Conservation (phyloP, 2,329 filamentous ascomycete species). For the Phialophora verrucosa region DNA sequence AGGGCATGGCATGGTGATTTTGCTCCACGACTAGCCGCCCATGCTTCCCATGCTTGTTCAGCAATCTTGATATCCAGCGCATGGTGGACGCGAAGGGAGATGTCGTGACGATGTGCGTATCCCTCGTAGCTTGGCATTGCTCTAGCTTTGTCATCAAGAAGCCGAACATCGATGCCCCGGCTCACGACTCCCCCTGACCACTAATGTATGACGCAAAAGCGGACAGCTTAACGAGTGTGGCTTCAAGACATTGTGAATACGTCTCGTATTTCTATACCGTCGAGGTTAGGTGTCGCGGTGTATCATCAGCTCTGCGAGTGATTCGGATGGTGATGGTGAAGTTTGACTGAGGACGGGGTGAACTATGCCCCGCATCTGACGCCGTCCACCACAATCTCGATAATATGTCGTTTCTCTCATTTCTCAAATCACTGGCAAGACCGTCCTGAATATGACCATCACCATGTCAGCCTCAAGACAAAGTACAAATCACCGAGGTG, state of each 20-base stretch:
- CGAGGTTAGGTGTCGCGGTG: background rate
- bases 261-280: background rate
- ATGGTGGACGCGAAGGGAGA: background rate
- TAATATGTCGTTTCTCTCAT: too few species aligned
- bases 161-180: background rate
- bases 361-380: too few species aligned
- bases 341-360: too few species aligned
- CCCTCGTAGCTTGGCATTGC: background rate
- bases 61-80: background rate
- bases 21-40: background rate
- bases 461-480: background rate
- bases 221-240: background rate
- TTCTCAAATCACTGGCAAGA: too few species aligned
- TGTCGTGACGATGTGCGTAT: background rate
- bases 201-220: background rate
- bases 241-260: background rate
- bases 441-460: background rate
- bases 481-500: background rate
- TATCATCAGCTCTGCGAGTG: background rate
- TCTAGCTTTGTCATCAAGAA: constrained; percentile 1
- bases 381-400: too few species aligned
- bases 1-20: background rate
- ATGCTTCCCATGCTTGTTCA: background rate
- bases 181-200: background rate
- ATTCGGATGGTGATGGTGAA: too few species aligned